Evolutionary conservation across 2,329 filamentous ascomycete species (phyloP), one percentile per base, ranked within the genome.

Genomic region (Pseudofabraea citricarpa): DNA sequence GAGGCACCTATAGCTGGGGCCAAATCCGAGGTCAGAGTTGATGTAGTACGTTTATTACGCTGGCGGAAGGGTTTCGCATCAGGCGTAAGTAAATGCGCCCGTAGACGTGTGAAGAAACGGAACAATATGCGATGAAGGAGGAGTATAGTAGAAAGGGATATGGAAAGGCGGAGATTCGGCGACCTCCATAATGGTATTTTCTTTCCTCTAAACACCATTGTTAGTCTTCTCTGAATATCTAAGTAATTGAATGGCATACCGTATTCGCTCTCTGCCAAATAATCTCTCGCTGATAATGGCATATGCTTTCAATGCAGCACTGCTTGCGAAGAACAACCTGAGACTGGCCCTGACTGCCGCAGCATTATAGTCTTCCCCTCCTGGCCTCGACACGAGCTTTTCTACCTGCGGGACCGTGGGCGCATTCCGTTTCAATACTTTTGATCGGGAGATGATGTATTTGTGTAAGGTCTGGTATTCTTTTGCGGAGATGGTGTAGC

Each of bases 1-100:
- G 87, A 90, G 5, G 91, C 90, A 9, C 91, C 93, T n/a, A 96
- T 75, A 2, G 90, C 90, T 1, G 91, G 91, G 1, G 91, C 87
- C 60, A 90, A 85, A 8, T 77, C 75, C 2, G 89, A 95, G 0
- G 90, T 95, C 45, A 98, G 72, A 0, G 86, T 79, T 16, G 72
- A 73, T 0, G 87, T 77, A 10, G 90, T 79, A 15, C 79, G 78
- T 1, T 90, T 90, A 57, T 97, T 96, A 42, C 91, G 84, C 45
- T 75, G 72, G 12, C 90, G 79, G 65, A 97, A 96, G 0, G 87
- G 84, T 43, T 78, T 76, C 1, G 90, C 89, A 44, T 87, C 79
- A n/a, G 87, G 78, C 26, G 85, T 83, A 32, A 94, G 79, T 4
- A 98, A 73, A 51, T 89, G 88, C 2, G 77, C 73, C 37, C 91